Evolutionary conservation across 2,329 filamentous ascomycete species (phyloP).

Genomic region (Sclerotinia borealis): DNA sequence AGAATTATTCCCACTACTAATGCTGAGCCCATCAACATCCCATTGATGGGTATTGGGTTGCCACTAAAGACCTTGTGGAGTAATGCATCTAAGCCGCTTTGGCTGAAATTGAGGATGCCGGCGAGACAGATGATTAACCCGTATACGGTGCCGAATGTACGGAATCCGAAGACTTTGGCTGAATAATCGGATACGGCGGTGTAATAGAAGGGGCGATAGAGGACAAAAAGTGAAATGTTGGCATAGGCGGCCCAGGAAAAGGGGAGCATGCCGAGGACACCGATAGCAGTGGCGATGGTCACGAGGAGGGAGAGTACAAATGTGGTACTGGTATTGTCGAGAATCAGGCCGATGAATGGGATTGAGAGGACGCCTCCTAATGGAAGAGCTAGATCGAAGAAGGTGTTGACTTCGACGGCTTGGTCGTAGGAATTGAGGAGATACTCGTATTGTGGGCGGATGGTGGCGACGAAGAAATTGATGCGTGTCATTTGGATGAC

Average conservation of each 20-base stretch:
- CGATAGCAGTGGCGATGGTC: conserved; percentile 64
- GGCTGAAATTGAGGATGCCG: conserved; percentile 76
- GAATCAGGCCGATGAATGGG: conserved; percentile 75
- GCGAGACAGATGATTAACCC: conserved; percentile 82
- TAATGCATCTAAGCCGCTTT: conserved; percentile 71
- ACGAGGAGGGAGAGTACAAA: conserved; percentile 68
- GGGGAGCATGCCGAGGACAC: conserved; percentile 68
- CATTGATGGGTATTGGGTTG: conserved; percentile 72
- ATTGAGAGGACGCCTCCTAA: conserved; percentile 78
- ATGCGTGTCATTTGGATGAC: conserved; percentile 72
- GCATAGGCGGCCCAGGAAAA: conserved; percentile 65
- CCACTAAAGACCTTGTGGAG: conserved; percentile 67
- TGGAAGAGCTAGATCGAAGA: conserved; percentile 82
- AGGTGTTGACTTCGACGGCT: conserved; percentile 68
- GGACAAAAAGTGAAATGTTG: conserved; percentile 72
- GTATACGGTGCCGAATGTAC: conserved; percentile 91
- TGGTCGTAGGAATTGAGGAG: conserved; percentile 57
- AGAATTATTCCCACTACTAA: conserved; percentile 58
- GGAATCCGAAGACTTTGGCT: conserved; percentile 88
- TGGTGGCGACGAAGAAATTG: conserved; percentile 89
- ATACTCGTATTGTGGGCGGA: conserved; percentile 73
- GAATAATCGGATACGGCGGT: conserved; percentile 84
- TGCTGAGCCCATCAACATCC: conserved; percentile 57
- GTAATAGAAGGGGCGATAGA: conserved; percentile 87
- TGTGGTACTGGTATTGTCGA: conserved; percentile 70